Evolutionary conservation across 768 basidiomycete genomes (phyloP), one percentile per base, ranked within the genome.

Genomic region (Epithele typhae): DNA sequence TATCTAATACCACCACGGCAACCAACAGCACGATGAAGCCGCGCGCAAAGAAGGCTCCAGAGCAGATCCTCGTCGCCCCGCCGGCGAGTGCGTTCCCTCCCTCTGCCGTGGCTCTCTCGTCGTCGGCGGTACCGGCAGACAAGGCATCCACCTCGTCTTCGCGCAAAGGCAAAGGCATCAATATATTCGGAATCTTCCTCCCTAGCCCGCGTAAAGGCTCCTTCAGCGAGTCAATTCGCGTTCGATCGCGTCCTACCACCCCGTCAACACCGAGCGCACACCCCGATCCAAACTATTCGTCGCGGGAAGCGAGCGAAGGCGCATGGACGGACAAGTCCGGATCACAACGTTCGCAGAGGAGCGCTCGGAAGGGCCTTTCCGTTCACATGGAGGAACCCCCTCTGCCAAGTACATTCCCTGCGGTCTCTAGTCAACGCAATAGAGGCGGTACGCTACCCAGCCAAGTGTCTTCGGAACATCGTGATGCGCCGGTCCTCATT

Each of bases 11-110:
- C 0, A 83, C 83, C 0, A 77, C 77, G 15, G 74, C 77, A 1
- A 83, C 83, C 2, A 77, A 77, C 56, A 71, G 76, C 17, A 84
- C 83, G 4, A 69, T 79, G 45, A 78, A 75, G 5, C 80, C 81
- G 6, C 49, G 47, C 19, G 45, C n/a, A 11, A 54, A 35, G 46
- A 43, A 52, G 45, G 39, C 41, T 7, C 56, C 52, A 2, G 58
- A 51, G n/a, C 33, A 49, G 8, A 38, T 40, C 21, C 18, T 42
- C 5, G 24, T 41, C 1, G 40, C 43, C 32, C 23, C 27, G 3
- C 44, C 37, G 23, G 27, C 25, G 14, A 21, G 39, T 25, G 35
- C 40, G 12, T 43, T 35, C 22, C 46, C 27, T 34, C 34, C 45
- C 14, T 45, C 53, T 5, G 49, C 55, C 11, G 57, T 58, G 39